Base-by-base conservation (phyloP, 2,329 filamentous ascomycete genomes). In the Eutypella sp. region DNA sequence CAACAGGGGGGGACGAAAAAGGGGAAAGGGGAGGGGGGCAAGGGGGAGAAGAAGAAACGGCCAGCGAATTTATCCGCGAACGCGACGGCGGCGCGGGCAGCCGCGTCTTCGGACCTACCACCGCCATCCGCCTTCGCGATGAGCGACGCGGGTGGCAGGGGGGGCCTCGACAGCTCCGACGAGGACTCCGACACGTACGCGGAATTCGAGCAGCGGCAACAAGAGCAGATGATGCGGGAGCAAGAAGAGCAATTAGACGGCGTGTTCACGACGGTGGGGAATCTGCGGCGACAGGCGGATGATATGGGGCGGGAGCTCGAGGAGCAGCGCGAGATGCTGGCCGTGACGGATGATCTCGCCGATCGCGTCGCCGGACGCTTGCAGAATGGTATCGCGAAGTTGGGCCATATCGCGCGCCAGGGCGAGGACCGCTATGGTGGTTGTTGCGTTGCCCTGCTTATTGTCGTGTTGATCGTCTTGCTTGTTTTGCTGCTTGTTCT, bases 281-380 rank as follows among this genome's bases (percentile, higher is more conserved):
- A 90, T 63, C 69, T 99, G 62, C 76, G 92, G 46, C 78, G 86
- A 62, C 93, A 97, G 74, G 95, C 93, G 2, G 85, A 95, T 67
- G 88, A 90, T 57, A 99, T 99, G 92, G 92, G 93, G 2, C 76
- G 92, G 47, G 93, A 99, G 72, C 74, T 99, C 39, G 95, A 96
- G 68, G 93, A 99, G 71, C 93, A 99, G 74, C 79, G 78, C 19
- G 88, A 90, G 66, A 85, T 97, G 79, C 75, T 99, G 47, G 84
- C 93, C 52, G 84, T 87, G 43, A 86, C 95, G 34, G 92, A 97
- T 67, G 79, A 76, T 24, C 74, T 95, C 46, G 89, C 89, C 4
- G 91, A 97, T 65, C 78, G 92, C 27, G 90, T 99, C 1, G 87
- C 89, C 13, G 87, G 89, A 1, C 84, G 93, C 62, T 68, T 99